Conservation (phyloP, 2,329 filamentous ascomycete genomes). For the Hypoxylon sp. region DNA sequence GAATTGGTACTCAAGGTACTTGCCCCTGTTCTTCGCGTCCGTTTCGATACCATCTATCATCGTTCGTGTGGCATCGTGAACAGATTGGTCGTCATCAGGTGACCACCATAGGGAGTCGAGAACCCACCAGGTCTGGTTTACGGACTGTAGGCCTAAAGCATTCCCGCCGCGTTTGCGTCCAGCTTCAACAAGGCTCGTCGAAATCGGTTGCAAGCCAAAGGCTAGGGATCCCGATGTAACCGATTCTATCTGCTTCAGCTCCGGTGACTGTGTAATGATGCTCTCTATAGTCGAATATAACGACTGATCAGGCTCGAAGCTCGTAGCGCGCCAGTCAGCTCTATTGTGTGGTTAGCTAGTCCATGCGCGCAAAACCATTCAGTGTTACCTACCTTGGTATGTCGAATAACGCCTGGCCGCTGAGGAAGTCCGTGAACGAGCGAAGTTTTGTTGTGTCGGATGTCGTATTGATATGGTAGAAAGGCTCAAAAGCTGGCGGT, state of each 20-base stretch:
- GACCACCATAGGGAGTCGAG: conserved; percentile 10
- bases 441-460: conserved; percentile 1
- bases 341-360: conserved; percentile 4
- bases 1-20: too few relatives aligned
- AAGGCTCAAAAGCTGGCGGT: conserved; percentile 23
- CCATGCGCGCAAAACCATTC: too few relatives aligned
- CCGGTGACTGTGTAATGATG: conserved; percentile 9
- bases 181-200: neutral
- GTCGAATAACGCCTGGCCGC: neutral
- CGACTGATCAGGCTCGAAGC: conserved; percentile 8
- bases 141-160: conserved; percentile 11
- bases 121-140: conserved; percentile 15
- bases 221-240: conserved; percentile 8
- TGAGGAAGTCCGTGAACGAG: conserved; percentile 7
- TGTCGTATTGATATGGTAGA: conserved; percentile 9
- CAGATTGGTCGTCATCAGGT: conserved; percentile 7
- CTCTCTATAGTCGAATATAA: conserved; percentile 4
- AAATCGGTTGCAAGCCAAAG: conserved; percentile 17
- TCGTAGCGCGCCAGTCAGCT: conserved; percentile 16
- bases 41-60: too few relatives aligned
- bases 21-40: too few relatives aligned
- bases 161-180: conserved; percentile 11
- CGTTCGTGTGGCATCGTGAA: conserved; percentile 6
- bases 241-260: conserved; percentile 3
- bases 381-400: neutral